phyloP scores from a whole-genome alignment of 495 filamentous ascomycete species.

The Talaromyces nanjingensis region DNA sequence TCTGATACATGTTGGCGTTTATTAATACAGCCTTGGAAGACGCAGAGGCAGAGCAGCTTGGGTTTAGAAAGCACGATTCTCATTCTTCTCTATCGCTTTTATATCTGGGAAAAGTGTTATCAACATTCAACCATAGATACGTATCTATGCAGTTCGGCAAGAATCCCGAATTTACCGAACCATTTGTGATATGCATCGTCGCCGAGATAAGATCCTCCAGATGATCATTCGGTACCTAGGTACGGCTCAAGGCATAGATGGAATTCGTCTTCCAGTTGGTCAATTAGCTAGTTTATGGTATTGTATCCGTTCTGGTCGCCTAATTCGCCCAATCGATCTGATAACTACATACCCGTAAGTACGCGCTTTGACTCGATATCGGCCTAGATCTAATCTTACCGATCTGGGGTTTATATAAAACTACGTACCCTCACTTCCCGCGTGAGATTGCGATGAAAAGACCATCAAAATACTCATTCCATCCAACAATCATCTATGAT shows the following conservation, averaged over 20 bases:
- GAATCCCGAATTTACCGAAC: neutral
- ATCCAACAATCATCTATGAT: neutral
- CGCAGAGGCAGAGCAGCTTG: neutral
- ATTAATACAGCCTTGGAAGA: too few species aligned
- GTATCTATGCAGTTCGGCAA: neutral
- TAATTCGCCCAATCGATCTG: neutral
- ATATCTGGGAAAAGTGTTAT: neutral
- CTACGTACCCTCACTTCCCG: neutral
- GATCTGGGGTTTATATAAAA: neutral
- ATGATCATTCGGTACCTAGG: neutral
- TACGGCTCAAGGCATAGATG: neutral
- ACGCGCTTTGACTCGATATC: neutral
- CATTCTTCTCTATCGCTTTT: neutral
- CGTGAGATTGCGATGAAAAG: neutral
- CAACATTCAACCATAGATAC: too few species aligned
- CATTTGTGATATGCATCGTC: neutral
- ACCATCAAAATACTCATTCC: neutral
- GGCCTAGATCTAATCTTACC: neutral
- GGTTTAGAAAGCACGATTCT: neutral
- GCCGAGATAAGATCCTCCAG: neutral
- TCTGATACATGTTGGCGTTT: too few species aligned
- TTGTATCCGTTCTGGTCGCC: neutral
- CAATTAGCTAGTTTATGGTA: neutral
- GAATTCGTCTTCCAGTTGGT: neutral
- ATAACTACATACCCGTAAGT: neutral